phyloP scores from a whole-genome alignment of 345 rosid species.

The Camelina neglecta region DNA sequence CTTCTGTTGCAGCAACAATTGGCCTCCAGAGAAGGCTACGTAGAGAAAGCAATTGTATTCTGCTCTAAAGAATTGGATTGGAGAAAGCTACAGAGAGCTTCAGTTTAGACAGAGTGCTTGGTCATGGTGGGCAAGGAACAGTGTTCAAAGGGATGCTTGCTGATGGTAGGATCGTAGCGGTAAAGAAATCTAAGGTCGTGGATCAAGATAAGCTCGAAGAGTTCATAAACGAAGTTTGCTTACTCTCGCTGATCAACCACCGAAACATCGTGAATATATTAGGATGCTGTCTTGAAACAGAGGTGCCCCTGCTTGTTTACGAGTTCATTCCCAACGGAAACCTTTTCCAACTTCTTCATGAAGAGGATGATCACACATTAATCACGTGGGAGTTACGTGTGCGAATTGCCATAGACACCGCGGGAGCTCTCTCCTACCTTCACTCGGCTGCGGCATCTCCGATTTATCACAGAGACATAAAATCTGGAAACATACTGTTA shows the following conservation, averaged over 20 bases:
- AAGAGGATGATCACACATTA: neutral
- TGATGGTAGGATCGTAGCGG: neutral
- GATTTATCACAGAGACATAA: neutral
- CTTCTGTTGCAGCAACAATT: too few relatives aligned
- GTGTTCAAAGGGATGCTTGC: neutral
- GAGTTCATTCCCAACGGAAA: too few relatives aligned
- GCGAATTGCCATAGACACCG: too few relatives aligned
- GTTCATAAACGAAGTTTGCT: constrained; percentile 45
- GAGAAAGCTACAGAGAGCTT: too few relatives aligned
- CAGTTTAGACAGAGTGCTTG: too few relatives aligned
- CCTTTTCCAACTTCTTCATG: neutral
- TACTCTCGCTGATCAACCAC: constrained; percentile 46
- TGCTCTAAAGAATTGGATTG: too few relatives aligned
- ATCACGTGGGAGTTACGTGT: too few relatives aligned
- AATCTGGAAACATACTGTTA: neutral
- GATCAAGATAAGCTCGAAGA: neutral
- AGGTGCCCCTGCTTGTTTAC: constrained; percentile 38
- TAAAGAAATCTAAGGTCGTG: too few relatives aligned
- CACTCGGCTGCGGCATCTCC: neutral
- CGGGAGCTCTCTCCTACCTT: neutral
- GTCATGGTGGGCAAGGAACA: too few relatives aligned
- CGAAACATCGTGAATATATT: constrained; percentile 42
- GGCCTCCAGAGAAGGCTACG: too few relatives aligned
- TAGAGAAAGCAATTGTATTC: too few relatives aligned
- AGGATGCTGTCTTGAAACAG: constrained; percentile 38